Evolutionary conservation across 2,329 filamentous ascomycete species (phyloP), one percentile per base, ranked within the genome.

Genomic region (Scedosporium aurantiacum): DNA sequence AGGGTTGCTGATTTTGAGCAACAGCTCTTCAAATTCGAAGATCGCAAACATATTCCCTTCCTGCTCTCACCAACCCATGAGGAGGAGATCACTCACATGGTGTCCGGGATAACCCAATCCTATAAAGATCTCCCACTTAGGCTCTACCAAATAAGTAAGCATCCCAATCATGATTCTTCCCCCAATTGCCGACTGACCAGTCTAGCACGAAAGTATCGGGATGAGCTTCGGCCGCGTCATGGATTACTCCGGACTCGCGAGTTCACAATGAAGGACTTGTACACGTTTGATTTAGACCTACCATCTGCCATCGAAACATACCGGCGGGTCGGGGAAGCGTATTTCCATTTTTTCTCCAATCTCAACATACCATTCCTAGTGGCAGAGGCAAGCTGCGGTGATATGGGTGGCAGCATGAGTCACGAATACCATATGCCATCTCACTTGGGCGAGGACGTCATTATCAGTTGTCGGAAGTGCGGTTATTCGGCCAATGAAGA

Each of bases 251-350:
- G 94, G 8, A 89, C 90, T 0, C 86, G 91, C 64, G 94, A 99
- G 69, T 99, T 99, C 68, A 76, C 91, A 67, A 99, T 99, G 94
- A 99, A 99, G 73, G 94, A 99, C 72, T 81, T 99, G 1, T 99
- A 99, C 72, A 97, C 92, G 0, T 99, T 99, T 69, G 94, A 99
- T 69, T 76, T 80, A 41, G 87, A 81, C 3, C 71, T 79, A 0
- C 75, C 82, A 27, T 76, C 82, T n/a, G 93, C 93, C 1, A 76
- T 92, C n/a, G 75, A 82, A 58, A 96, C 93, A 0, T 99, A 99
- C 67, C 74, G 83, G 5, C 76, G 85, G 50, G 91, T 96, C 2
- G 84, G 88, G 58, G 72, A 73, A 43, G 88, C 88, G 1, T 99
- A 99, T 70, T 79, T 78, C 12, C 80, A 80, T 18, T 82, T 99